These are phyloP conservation scores for Apium graveolens DNA, from an alignment of 129 eudicot species.

Conservation along the genomic window DNA sequence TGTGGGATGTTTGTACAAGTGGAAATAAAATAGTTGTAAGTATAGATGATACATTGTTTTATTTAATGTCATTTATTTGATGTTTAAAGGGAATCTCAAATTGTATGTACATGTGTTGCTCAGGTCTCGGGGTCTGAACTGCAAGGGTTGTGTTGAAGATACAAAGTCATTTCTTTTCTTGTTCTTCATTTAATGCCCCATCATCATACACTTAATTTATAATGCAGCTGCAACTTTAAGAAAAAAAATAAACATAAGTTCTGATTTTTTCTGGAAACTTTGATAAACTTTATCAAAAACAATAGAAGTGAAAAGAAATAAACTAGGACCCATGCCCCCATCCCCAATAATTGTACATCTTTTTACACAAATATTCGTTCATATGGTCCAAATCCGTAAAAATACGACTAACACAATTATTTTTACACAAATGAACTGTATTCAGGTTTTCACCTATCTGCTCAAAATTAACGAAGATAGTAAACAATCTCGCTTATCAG, in stretches of 20 bases:
- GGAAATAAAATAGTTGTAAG: not conserved
- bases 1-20: not conserved
- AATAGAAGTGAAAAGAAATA: not conserved
- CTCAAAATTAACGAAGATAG: no score
- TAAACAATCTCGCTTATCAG: no score
- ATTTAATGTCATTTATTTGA: not conserved
- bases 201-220: not conserved
- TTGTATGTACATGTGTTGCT: not conserved
- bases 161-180: conserved; percentile 2
- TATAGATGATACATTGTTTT: not conserved
- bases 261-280: not conserved
- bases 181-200: not conserved
- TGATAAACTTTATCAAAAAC: not conserved
- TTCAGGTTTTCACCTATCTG: no score
- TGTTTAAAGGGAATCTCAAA: not conserved
- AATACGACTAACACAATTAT: no score
- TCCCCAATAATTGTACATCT: not conserved
- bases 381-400: no score
- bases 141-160: conserved; percentile 1
- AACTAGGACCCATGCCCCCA: not conserved
- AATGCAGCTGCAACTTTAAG: not conserved
- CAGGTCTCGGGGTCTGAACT: not conserved
- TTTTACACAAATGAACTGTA: no score
- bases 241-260: not conserved
- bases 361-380: not conserved